Percentiles rank a stretch among this genome's conserved stretches.
These are phyloP conservation scores for Yamadazyma atmosphaerica DNA, from an alignment of 1,139 yeast genomes.

Conservation along the genomic window DNA sequence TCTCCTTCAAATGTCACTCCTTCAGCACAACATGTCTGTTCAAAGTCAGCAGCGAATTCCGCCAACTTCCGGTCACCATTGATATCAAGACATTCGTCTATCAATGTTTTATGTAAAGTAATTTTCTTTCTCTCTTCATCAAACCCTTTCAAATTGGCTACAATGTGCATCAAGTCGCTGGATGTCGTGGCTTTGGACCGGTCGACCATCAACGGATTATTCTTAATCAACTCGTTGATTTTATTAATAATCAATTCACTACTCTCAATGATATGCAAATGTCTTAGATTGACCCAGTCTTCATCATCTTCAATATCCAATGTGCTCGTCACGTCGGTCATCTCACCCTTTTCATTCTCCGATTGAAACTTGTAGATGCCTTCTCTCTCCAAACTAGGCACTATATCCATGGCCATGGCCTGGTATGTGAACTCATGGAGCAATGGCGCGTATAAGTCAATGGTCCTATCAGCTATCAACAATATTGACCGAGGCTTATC, in stretches of 20 bases:
- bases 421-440: constrained; percentile 93
- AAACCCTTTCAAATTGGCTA: constrained; percentile 67
- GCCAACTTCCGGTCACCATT: constrained; percentile 57
- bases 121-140: constrained; percentile 65
- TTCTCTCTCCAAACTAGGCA: constrained; percentile 49
- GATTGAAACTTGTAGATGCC: constrained; percentile 60
- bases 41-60: constrained; percentile 64
- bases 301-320: constrained; percentile 65
- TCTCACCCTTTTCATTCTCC: constrained; percentile 61
- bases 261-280: constrained; percentile 75
- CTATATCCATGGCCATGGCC: constrained; percentile 85
- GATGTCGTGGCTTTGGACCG: constrained; percentile 60
- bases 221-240: constrained; percentile 65
- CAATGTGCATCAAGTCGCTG: constrained; percentile 62
- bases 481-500: constrained; percentile 71
- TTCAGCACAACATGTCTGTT: constrained; percentile 73
- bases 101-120: constrained; percentile 58
- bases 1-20: constrained; percentile 75
- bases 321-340: constrained; percentile 39
- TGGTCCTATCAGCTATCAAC: constrained; percentile 75
- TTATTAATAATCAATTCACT: constrained; percentile 62
- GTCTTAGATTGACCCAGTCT: constrained; percentile 74
- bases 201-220: constrained; percentile 71
- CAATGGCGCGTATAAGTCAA: constrained; percentile 82
- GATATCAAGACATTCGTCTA: constrained; percentile 56